phyloP scores from a whole-genome alignment of 2,329 filamentous ascomycete genomes.

The Alternaria ventricosa region DNA sequence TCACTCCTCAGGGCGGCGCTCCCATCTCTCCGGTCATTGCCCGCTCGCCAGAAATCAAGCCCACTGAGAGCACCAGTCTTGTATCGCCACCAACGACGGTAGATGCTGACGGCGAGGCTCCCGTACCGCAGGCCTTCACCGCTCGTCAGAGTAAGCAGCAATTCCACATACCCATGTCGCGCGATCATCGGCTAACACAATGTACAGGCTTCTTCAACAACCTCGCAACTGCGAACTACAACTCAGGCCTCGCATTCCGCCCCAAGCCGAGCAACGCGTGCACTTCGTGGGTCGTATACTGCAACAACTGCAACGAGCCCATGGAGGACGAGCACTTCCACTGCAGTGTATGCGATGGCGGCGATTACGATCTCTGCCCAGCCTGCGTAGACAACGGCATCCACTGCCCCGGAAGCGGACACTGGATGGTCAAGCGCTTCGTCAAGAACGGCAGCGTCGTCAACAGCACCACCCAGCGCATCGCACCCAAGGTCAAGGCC shows the following conservation, averaged over 20 bases:
- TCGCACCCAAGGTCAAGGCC: conserved; percentile 67
- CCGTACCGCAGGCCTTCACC: conserved; percentile 51
- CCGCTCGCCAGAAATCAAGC: conserved; percentile 31
- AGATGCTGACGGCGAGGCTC: conserved; percentile 46
- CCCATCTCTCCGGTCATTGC: conserved; percentile 38
- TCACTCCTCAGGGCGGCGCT: conserved; percentile 27
- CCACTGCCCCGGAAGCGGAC: conserved; percentile 77
- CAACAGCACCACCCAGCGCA: conserved; percentile 83
- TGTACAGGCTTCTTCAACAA: conserved; percentile 39
- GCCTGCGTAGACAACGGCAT: conserved; percentile 77
- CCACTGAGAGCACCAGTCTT: conserved; percentile 26
- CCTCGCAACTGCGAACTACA: conserved; percentile 35
- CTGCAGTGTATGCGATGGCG: conserved; percentile 89
- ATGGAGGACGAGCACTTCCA: conserved; percentile 89
- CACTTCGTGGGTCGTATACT: conserved; percentile 80
- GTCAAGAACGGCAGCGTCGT: conserved; percentile 79
- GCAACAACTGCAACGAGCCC: conserved; percentile 83
- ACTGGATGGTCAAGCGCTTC: conserved; percentile 94
- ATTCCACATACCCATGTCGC: background rate
- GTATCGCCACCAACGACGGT: conserved; percentile 29
- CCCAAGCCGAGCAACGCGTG: conserved; percentile 47
- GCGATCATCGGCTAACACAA: conserved; percentile 13
- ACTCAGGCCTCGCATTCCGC: conserved; percentile 47
- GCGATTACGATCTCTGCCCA: conserved; percentile 92
- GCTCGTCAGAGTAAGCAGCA: conserved; percentile 38